phyloP scores from a whole-genome alignment of 2,329 filamentous ascomycete genomes.

The Aspergillus quadrilineatus region DNA sequence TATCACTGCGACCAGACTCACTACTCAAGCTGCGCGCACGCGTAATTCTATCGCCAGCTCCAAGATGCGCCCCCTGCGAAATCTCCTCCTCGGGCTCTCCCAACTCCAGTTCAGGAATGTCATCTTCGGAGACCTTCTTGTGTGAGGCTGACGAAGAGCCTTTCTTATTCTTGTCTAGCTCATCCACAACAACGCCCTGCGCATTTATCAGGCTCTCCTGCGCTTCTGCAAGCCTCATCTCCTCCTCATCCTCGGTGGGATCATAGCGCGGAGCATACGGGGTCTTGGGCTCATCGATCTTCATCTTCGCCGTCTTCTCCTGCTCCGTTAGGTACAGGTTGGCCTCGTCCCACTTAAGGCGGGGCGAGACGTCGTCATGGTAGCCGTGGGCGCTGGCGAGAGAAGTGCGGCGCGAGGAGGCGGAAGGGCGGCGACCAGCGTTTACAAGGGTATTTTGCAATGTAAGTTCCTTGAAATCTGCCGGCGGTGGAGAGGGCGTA shows the following conservation, averaged over 20 bases:
- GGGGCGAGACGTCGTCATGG: slow-evolving; percentile 63
- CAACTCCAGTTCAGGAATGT: slow-evolving; percentile 88
- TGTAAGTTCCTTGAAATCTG: slow-evolving; percentile 77
- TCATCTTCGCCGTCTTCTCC: slow-evolving; percentile 94
- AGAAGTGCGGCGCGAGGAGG: slow-evolving; percentile 70
- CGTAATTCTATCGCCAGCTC: slow-evolving; percentile 46
- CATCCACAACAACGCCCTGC: slow-evolving; percentile 67
- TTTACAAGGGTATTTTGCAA: slow-evolving; percentile 94
- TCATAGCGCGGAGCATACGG: slow-evolving; percentile 93
- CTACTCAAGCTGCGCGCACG: slow-evolving; percentile 43
- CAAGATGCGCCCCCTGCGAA: slow-evolving; percentile 32
- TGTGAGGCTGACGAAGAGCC: slow-evolving; percentile 23
- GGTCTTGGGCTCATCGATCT: slow-evolving; percentile 98
- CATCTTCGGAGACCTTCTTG: slow-evolving; percentile 60
- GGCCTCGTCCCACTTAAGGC: slow-evolving; percentile 97
- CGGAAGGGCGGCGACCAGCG: slow-evolving; percentile 79
- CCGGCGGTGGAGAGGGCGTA: slow-evolving; percentile 45
- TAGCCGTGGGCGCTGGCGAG: slow-evolving; percentile 50
- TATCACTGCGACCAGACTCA: slow-evolving; percentile 53
- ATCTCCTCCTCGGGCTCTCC: slow-evolving; percentile 84
- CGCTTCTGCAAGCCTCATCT: slow-evolving; percentile 43
- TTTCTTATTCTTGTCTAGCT: slow-evolving; percentile 57
- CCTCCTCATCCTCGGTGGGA: slow-evolving; percentile 80
- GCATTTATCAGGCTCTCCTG: slow-evolving; percentile 59
- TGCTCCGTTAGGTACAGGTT: slow-evolving; percentile 97